Base-by-base conservation (phyloP, 495 filamentous ascomycete genomes). In the Penicillium nucicola region DNA sequence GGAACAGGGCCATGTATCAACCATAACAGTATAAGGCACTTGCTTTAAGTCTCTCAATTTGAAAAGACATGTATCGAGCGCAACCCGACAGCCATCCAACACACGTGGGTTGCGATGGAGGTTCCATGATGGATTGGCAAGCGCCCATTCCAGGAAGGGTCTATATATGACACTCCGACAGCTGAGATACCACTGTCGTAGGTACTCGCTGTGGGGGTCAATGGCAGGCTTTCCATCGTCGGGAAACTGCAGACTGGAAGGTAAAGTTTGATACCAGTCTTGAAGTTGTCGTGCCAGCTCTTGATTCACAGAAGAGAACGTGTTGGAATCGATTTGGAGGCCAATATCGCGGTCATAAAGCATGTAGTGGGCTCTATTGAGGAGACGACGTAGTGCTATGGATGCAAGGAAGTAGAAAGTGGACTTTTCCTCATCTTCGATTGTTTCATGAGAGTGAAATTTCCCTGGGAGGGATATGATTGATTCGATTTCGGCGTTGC, bases 341-440 rank as follows among this genome's bases (percentile, higher is more conserved):
- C 47, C 47, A 12, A 42, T 50, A 5, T 50, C 38, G 4, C 47
- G 47, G 33, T 50, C 47, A 22, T 50, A 50, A 2, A 50, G 38
- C 47, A 50, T 50, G 13, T 50, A 50, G n/a, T 50, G 47, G 13
- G 56, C 52, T 13, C 57, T 54, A 42, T 64, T 66, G 40, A 64
- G 58, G 5, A 65, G 48, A 7, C 62, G 54, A 9, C 62, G 62
- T 4, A 64, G 60, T 32, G 61, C 57, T 32, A 64, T 66, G 19
- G 63, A 58, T 13, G 62, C 62, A 8, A 62, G 62, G 36, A 64
- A 58, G 48, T 58, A 62, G 34, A 33, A 50, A 4, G 47, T 50
- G 18, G 47, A 50, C 8, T 34, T 50, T 42, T 50, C 47, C 22
- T 41, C 37, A 1, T 50, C 47, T 42, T 50, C 47, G 19, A 41